Evolutionary conservation across 129 eudicot species (phyloP), one percentile per base, ranked within the genome.

Genomic region (Artemisia annua): DNA sequence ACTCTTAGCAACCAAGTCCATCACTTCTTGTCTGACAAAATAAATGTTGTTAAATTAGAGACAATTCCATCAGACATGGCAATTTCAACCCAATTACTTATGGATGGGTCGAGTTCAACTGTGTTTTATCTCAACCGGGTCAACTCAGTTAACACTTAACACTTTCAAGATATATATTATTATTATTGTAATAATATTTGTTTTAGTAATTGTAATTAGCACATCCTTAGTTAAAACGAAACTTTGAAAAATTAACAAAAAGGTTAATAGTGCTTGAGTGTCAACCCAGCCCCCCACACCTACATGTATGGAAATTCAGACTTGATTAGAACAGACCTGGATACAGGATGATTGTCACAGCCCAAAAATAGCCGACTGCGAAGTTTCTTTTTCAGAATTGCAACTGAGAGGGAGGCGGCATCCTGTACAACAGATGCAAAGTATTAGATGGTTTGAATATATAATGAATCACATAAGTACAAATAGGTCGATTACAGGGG

Each of bases 291-390:
- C 46, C 10, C 46, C 11, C 46, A 39, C 46, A 2, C 11, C 46
- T 8, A 3, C 39, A 56, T 48, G 19, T 54, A 50, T 7, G 4
- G 11, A 54, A 7, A 70, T 54, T 19, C n/a, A 67, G 24, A 66
- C 3, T 13, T 60, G 20, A 63, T 66, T 17, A 63, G 61, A 28
- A 74, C 62, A 69, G 66, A 94, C 98, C 98, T 90, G 60, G 97
- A 86, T 62, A 90, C 64, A 69, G 98, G 98, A 81, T 94, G 97
- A 69, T 90, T 90, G 20, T 94, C 98, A 55, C 98, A 90, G 11
- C 98, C 98, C 81, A 94, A 80, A 72, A 86, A 94, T 66, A 83
- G 73, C 56, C 84, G 83, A 53, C 88, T 75, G 22, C 84, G 85
- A 14, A 88, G 80, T 60, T 90, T 84, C 96, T 88, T 94, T 76